Base-by-base conservation (phyloP, 2,329 filamentous ascomycete genomes). In the Fusarium foetens region DNA sequence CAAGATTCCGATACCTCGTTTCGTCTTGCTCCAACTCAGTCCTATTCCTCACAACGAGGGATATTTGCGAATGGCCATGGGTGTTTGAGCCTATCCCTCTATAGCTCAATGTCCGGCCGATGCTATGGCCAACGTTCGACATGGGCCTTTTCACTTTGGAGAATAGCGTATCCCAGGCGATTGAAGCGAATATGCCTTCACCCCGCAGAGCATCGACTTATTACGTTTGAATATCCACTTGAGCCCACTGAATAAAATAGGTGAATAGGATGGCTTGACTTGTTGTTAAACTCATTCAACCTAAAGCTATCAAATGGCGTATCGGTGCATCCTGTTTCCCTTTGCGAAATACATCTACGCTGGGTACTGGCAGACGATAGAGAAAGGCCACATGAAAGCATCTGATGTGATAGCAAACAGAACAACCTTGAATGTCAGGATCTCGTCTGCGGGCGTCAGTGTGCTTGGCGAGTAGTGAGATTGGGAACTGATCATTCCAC, bases 191-290 rank as follows among this genome's bases (percentile, higher is more conserved):
- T 46, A 53, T 55, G 23, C 31, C 63, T 51, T n/a, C 21, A 45
- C 60, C 53, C 67, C 48, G 43, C 67, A 53, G n/a, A 41, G 42
- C 25, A 58, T 65, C 46, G 35, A 63, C 31, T 74, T 63, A 70
- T 75, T 75, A 74, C 72, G 69, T 74, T 68, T 68, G n/a, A 27
- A 70, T 54, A 65, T 61, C 69, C 72, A 74, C 72, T 39, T 60
- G 23, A 65, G 27, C 54, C 69, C 66, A 33, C 66, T 63, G 42
- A 66, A 63, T 68, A 73, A 39, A 68, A 66, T 63, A 70, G 49
- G 59, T 31, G 38, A 57, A 45, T 23, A 60, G 54, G 36, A 39
- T 57, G 51, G 39, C 57, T 51, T 61, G 48, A 52, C 53, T 68
- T 46, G 41, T 45, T 35, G 23, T 31, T 52, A 29, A 25, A 31